Conservation (phyloP, 1,284 basidiomycete species). For the Sparassis latifolia region DNA sequence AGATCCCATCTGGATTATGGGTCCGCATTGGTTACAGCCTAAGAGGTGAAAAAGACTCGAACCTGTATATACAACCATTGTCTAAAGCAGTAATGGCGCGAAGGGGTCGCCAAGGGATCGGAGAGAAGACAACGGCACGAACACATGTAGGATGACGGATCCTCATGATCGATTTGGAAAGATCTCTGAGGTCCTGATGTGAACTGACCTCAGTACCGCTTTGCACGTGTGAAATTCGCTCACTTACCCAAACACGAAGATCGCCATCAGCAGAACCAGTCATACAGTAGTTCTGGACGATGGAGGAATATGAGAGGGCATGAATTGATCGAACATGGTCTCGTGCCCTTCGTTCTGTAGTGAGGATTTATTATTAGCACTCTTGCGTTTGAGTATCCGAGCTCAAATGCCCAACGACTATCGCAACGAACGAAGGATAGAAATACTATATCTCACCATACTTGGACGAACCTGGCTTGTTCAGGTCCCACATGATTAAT, state of each 20-base stretch:
- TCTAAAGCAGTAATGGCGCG: conserved; percentile 76
- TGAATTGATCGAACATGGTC: conserved; percentile 77
- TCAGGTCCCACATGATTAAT: conserved; percentile 80
- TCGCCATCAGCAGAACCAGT: conserved; percentile 82
- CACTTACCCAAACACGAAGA: conserved; percentile 73
- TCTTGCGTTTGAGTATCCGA: too few species aligned
- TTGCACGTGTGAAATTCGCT: too few species aligned
- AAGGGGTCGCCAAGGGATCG: conserved; percentile 53
- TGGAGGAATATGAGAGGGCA: conserved; percentile 55
- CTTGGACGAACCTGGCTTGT: conserved; percentile 60
- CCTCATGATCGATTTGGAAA: conserved; percentile 61
- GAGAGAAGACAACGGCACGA: conserved; percentile 69
- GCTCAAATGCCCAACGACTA: background rate
- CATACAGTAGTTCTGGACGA: conserved; percentile 64
- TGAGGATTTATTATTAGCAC: conserved; percentile 5
- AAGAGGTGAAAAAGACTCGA: conserved; percentile 1
- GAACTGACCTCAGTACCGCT: conserved; percentile 1
- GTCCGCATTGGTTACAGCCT: background rate
- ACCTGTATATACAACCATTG: conserved; percentile 51
- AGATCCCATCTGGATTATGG: conserved; percentile 65
- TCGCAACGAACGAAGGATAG: background rate
- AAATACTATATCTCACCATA: conserved; percentile 45
- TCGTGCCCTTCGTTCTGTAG: conserved; percentile 61
- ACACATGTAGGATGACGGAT: conserved; percentile 72
- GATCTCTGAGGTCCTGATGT: conserved; percentile 69